Conservation (phyloP, 306 rosid species). For the Corylus americana region DNA sequence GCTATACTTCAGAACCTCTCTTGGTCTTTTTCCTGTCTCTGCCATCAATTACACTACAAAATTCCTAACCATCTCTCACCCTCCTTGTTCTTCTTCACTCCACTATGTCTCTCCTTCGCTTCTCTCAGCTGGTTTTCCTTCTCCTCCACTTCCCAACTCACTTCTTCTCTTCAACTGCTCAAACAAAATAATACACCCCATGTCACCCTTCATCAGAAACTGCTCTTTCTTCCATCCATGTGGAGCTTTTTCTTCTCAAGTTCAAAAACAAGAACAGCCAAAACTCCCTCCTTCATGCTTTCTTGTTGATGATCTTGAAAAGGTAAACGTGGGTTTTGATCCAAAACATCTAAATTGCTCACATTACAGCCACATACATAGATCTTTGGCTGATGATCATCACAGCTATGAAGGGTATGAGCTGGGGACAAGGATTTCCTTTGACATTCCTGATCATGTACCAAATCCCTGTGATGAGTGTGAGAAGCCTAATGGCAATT, state of each 20-base stretch:
- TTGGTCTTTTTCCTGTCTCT: constrained; percentile 40
- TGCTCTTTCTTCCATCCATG: constrained; percentile 26
- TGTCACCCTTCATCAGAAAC: constrained; percentile 22
- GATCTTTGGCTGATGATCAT: constrained; percentile 25
- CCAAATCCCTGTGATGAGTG: constrained; percentile 69
- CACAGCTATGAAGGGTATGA: constrained; percentile 28
- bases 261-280: constrained; percentile 15
- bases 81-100: constrained; percentile 40
- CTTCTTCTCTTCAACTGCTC: constrained; percentile 66
- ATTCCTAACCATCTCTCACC: constrained; percentile 30
- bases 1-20: constrained; percentile 34
- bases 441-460: constrained; percentile 52
- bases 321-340: constrained; percentile 46
- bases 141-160: constrained; percentile 50
- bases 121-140: constrained; percentile 53
- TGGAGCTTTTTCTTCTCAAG: constrained; percentile 30
- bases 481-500: constrained; percentile 58
- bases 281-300: constrained; percentile 38
- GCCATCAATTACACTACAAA: constrained; percentile 28
- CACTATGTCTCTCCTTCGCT: constrained; percentile 38
- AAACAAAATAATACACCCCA: constrained; percentile 25
- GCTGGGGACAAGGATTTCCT: constrained; percentile 48
- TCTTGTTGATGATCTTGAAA: constrained; percentile 42
- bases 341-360: constrained; percentile 57
- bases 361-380: constrained; percentile 44